Evolutionary conservation across 108 stramenopile genomes (phyloP).

Genomic region (Skeletonema marinoi): DNA sequence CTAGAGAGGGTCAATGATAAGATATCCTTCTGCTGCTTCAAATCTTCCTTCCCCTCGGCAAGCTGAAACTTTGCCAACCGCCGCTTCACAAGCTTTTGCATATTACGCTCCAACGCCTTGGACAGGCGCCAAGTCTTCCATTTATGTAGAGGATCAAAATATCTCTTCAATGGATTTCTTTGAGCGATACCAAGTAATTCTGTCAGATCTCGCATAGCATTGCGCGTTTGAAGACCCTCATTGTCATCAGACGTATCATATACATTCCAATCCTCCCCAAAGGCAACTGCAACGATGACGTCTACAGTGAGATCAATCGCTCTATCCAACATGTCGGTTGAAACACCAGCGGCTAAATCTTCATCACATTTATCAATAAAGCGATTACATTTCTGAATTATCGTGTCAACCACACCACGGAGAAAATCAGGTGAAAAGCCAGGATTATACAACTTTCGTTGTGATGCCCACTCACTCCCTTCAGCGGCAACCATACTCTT

Average conservation of each 20-base stretch:
- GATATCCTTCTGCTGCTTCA: constrained; percentile 19
- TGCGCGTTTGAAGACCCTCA: constrained; percentile 12
- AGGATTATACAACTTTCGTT: constrained; percentile 37
- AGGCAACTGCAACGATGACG: constrained; percentile 40
- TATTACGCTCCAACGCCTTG: constrained; percentile 16
- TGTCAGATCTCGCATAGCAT: constrained; percentile 35
- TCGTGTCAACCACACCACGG: constrained; percentile 6
- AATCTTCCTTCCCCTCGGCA: neutral
- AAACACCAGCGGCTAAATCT: constrained; percentile 10
- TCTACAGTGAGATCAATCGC: constrained; percentile 35
- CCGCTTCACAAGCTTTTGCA: constrained; percentile 28
- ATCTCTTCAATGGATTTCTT: constrained; percentile 22
- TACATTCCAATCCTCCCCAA: constrained; percentile 47
- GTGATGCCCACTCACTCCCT: constrained; percentile 23
- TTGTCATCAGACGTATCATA: neutral
- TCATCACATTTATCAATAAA: constrained; percentile 27
- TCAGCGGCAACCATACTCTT: constrained; percentile 29
- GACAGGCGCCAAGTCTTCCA: constrained; percentile 37
- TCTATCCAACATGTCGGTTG: constrained; percentile 26
- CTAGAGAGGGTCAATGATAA: constrained; percentile 20
- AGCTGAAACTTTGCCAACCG: constrained; percentile 16
- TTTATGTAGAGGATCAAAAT: constrained; percentile 6
- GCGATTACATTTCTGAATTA: constrained; percentile 35
- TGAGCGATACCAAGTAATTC: constrained; percentile 12
- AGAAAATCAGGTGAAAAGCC: constrained; percentile 40